A percentile compares a stretch with the other conserved stretches of the same genome.
These are phyloP conservation scores for Yamadazyma akitaensis DNA, from an alignment of 805 yeast species.

Conservation along the genomic window DNA sequence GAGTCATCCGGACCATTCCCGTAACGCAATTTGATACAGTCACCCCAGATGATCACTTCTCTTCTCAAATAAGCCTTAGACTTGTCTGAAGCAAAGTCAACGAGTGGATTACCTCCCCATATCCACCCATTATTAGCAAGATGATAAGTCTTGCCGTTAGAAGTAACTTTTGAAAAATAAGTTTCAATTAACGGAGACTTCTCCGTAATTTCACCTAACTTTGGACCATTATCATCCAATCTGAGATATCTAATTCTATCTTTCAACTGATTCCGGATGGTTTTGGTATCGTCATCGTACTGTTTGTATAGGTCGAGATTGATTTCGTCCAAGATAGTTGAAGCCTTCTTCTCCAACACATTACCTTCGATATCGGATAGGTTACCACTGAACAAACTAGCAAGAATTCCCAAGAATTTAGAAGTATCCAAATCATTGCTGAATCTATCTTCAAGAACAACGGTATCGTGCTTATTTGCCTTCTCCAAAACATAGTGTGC, in stretches of 20 bases:
- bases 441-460: conserved; percentile 49
- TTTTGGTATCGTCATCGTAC: conserved; percentile 70
- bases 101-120: conserved; percentile 93
- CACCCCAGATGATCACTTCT: conserved; percentile 97
- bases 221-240: conserved; percentile 79
- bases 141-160: conserved; percentile 57
- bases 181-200: conserved; percentile 71
- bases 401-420: conserved; percentile 52
- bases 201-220: conserved; percentile 56
- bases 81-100: conserved; percentile 82
- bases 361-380: conserved; percentile 21
- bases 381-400: conserved; percentile 17
- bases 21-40: conserved; percentile 89
- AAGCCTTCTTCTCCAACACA: conserved; percentile 35
- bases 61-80: conserved; percentile 83
- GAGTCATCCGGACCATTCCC: conserved; percentile 78
- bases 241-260: conserved; percentile 77
- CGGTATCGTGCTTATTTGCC: conserved; percentile 37
- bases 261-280: conserved; percentile 64
- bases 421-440: conserved; percentile 51
- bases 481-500: conserved; percentile 46
- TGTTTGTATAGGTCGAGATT: conserved; percentile 67
- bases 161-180: conserved; percentile 74
- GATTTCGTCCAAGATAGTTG: conserved; percentile 65
- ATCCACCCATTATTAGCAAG: conserved; percentile 98